Evolutionary conservation across 371 early-diverging fungal species (phyloP).

Genomic region (Lichtheimia ramosa): DNA sequence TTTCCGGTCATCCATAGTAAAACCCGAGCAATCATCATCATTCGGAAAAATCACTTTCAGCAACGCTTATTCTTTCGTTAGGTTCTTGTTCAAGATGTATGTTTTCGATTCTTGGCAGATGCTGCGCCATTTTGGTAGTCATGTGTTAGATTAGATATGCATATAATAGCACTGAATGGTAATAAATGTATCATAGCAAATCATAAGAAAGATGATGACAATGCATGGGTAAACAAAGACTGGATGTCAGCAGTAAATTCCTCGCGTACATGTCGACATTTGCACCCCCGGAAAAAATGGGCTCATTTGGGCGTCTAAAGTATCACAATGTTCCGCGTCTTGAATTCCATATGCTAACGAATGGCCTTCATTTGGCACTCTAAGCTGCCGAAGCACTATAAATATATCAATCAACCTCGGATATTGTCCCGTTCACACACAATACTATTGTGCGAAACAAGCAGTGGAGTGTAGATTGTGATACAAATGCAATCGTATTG

Average conservation of each 20-base stretch:
- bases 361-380: no score
- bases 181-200: neutral
- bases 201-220: neutral
- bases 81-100: no score
- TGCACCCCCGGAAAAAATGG: neutral
- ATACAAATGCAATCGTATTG: neutral
- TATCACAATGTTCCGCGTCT: no score
- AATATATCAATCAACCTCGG: neutral
- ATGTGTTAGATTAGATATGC: neutral
- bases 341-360: no score
- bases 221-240: neutral
- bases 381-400: neutral
- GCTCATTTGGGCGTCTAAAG: neutral
- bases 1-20: conserved; percentile 9
- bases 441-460: neutral
- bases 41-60: conserved; percentile 2
- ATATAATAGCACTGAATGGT: neutral
- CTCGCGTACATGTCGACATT: no score
- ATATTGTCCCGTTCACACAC: neutral
- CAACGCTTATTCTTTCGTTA: no score
- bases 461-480: neutral
- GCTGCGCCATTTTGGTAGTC: neutral
- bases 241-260: no score
- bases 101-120: neutral
- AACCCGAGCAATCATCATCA: conserved; percentile 15